Conservation (phyloP, 169 alveolate genomes). For the Plasmodium sp. region DNA sequence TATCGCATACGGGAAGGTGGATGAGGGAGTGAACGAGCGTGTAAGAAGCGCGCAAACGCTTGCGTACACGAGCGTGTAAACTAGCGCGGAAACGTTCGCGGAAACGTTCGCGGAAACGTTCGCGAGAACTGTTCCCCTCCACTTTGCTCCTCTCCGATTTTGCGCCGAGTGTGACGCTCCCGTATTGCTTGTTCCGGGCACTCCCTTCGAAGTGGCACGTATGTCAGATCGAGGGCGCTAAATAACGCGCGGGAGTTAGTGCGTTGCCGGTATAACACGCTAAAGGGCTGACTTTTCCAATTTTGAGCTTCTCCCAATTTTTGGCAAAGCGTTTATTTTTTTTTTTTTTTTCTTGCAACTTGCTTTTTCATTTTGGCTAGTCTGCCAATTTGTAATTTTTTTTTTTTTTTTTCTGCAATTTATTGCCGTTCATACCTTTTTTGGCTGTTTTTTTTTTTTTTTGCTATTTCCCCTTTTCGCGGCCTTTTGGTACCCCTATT, state of each 20-base stretch:
- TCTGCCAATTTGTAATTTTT: background rate
- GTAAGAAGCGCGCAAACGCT: background rate
- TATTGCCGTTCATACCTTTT: background rate
- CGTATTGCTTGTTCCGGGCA: background rate
- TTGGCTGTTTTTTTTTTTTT: background rate
- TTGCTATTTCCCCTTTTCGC: background rate
- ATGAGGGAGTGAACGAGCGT: background rate
- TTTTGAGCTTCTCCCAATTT: background rate
- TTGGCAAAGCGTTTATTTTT: background rate
- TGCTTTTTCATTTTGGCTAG: background rate
- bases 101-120: background rate
- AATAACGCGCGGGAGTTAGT: background rate
- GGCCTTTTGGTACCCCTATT: background rate
- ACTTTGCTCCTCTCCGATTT: background rate
- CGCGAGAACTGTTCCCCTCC: background rate
- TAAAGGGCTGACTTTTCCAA: background rate
- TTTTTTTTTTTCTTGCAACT: background rate
- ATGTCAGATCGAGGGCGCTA: background rate
- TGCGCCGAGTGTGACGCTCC: background rate
- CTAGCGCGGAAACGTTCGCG: background rate
- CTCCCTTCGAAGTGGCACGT: background rate
- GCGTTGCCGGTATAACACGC: background rate
- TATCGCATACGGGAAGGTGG: background rate
- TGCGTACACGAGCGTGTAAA: background rate
- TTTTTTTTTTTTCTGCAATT: background rate